phyloP scores from a whole-genome alignment of 176 grass and related monocot genomes.

The Carex kokanica region DNA sequence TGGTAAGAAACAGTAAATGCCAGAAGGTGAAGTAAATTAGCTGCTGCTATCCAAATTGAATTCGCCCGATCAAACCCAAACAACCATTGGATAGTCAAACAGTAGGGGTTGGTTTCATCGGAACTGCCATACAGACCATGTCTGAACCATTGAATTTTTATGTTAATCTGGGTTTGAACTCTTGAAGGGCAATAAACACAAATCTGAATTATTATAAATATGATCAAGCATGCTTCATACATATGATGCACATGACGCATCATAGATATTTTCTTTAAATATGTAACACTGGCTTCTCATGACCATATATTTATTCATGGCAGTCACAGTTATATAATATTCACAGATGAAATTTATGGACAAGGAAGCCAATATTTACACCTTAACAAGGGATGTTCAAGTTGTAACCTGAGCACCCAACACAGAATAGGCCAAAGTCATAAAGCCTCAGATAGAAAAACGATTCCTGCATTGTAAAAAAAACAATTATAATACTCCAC shows the following conservation, averaged over 20 bases:
- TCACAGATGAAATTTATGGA: neutral
- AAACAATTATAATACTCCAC: neutral
- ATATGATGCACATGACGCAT: neutral
- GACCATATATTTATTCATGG: neutral
- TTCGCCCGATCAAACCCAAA: neutral
- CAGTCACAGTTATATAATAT: neutral
- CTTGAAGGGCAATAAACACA: neutral
- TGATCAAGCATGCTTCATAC: neutral
- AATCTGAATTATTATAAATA: neutral
- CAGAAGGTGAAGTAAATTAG: neutral
- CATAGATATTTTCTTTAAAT: neutral
- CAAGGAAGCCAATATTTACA: conserved; percentile 11
- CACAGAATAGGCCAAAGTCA: neutral
- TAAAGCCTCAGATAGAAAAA: conserved; percentile 12
- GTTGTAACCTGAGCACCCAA: neutral
- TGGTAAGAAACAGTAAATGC: neutral
- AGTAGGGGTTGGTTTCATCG: neutral
- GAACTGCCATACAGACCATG: neutral
- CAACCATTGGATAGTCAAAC: neutral
- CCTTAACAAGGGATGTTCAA: neutral
- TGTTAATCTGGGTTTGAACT: neutral
- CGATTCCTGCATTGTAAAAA: neutral
- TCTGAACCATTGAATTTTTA: neutral
- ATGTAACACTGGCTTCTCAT: neutral
- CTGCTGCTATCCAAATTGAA: neutral